Evolutionary conservation across 139 green algal species (phyloP), one percentile per base, ranked within the genome.

Genomic region (Tetradesmus obliquus): DNA sequence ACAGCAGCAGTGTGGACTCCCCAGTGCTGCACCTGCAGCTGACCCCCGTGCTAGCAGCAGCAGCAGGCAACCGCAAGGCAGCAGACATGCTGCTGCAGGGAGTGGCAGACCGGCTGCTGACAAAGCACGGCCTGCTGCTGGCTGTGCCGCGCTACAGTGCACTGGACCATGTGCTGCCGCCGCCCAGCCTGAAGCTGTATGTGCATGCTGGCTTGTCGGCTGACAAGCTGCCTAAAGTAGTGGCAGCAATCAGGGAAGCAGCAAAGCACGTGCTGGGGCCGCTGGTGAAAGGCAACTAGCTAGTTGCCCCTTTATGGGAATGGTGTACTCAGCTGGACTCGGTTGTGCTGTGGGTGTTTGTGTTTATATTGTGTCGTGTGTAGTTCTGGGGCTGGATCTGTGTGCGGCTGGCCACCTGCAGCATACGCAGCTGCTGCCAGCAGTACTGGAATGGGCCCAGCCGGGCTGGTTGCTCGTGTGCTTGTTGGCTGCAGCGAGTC

Each of bases 171-270:
- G 53, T 71, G 17, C 53, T 86, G n/a, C 90, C 91, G 6, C 93
- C 93, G 5, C 92, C 93, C 74, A 94, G 89, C 58, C 84, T 97
- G 57, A 93, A 94, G 69, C 60, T 98, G 79, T 87, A 92, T n/a
- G 93, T 96, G 8, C 95, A 91, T 19, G 91, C 92, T 12, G 87
- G 57, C 4, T 93, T 98, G 87, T 87, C 60, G 10, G 32, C 88
- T 7, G 86, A 55, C 8, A 93, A 97, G 57, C 51, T 98, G 19
- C 22, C 89, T 1, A 86, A 91, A 10, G 95, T 95, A 4, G 95
- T 92, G 13, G 82, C 84, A 0, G 94, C 94, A 1, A 51, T 97
- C 10, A 86, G 88, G 51, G 83, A 91, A 12, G 91, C 93, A 3
- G 93, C 76, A 54, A 91, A 91, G 90, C 86, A 94, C n/a, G 91